Evolutionary conservation across 352 stramenopile species (phyloP), one percentile per base, ranked within the genome.

Genomic region (Elongisporangium anandrum): DNA sequence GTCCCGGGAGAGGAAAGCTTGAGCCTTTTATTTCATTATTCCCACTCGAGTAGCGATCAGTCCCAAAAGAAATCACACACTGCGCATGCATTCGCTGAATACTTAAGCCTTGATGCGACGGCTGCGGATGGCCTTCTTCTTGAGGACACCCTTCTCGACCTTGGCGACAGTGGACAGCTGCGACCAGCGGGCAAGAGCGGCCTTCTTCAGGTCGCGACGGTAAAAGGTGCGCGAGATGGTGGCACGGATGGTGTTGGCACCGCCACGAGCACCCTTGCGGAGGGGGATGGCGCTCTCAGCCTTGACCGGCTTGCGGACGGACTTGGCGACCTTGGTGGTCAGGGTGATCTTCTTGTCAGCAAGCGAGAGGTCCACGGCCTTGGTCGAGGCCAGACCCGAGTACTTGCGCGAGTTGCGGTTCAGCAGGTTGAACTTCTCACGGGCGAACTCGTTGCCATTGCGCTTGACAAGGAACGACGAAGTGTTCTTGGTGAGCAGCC

Each of bases 391-490:
- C 60, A 99, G 52, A 61, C 93, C 96, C 59, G 91, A 98, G 79
- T 98, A 99, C 89, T 99, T 99, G 90, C 91, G 95, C 68, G 77
- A 94, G 75, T 98, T 98, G 60, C 88, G 69, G 75, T 94, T 98
- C 73, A 89, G 84, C 65, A 99, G 70, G 87, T 99, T 99, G 70
- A 96, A 97, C 76, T 92, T 93, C 77, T 99, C 96, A 53, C 87
- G 76, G 57, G 89, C 88, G 66, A 98, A 98, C 73, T 95, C 85
- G 63, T 82, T 85, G 73, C 75, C 73, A 62, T 85, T 88, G 61
- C 89, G 82, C 87, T 98, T 99, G 67, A 97, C 88, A 51, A 99
- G 80, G 81, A 99, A 99, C 64, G 79, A 97, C 72, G 85, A 98
- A 67, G 97, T 98, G 65, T 97, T 95, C 82, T 97, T 97, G 69